Evolutionary conservation across 257 asterid genomes (phyloP).

Genomic region (Scutellaria galericulata): DNA sequence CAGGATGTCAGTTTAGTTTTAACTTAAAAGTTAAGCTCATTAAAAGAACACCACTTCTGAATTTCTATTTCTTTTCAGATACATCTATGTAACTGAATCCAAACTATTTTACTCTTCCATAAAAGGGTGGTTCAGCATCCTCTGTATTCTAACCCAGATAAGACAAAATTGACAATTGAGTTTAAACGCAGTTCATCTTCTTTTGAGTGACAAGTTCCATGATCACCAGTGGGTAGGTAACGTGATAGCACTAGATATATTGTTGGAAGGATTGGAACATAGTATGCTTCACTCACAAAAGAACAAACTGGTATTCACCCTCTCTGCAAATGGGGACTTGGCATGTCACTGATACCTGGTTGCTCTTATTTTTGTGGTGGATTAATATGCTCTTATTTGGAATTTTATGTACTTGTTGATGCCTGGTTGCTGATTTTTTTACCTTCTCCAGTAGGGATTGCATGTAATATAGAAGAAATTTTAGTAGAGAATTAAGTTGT

Average conservation of each 20-base stretch:
- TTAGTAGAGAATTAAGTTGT: not conserved
- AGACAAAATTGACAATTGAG: not conserved
- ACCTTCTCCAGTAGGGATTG: not conserved
- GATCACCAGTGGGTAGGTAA: not conserved
- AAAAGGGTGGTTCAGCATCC: too few species aligned
- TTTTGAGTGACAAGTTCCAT: not conserved
- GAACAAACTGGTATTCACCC: not conserved
- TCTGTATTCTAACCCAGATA: too few species aligned
- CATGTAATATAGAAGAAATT: conserved; percentile 7
- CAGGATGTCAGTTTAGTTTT: not conserved
- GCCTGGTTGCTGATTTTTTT: not conserved
- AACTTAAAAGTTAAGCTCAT: not conserved
- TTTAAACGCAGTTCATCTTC: not conserved
- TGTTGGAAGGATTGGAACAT: not conserved
- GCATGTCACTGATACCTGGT: not conserved
- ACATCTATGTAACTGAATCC: not conserved
- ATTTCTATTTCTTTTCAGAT: not conserved
- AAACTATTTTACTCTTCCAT: not conserved
- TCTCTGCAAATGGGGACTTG: not conserved
- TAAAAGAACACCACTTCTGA: not conserved
- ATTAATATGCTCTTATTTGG: not conserved
- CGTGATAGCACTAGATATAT: not conserved
- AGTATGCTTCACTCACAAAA: not conserved
- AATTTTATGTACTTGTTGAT: not conserved
- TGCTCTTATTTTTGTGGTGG: not conserved